These are phyloP conservation scores for Colletotrichum sp. DNA, from an alignment of 2,329 filamentous ascomycete species.

Conservation along the genomic window DNA sequence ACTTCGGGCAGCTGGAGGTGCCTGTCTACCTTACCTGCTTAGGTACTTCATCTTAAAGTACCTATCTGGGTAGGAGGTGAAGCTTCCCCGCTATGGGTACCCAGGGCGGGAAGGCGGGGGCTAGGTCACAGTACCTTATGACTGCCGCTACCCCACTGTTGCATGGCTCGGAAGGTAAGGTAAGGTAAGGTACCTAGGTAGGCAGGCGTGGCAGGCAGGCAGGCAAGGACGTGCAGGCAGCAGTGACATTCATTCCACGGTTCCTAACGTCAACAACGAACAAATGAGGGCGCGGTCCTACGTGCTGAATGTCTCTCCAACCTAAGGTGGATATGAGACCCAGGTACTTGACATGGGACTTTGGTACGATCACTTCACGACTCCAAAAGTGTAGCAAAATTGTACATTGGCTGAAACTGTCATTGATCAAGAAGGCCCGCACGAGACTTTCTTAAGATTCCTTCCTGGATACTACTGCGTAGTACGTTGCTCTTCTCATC, in stretches of 20 bases:
- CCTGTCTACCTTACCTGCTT: neutral
- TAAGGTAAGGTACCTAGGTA: neutral
- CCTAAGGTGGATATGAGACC: neutral
- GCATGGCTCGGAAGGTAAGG: neutral
- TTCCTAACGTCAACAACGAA: neutral
- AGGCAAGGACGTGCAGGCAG: neutral
- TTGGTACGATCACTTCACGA: neutral
- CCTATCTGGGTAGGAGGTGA: neutral
- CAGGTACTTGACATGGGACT: neutral
- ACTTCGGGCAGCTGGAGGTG: neutral
- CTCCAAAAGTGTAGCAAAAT: neutral
- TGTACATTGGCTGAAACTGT: neutral
- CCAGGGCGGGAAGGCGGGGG: neutral
- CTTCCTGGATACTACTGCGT: neutral
- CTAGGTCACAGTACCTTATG: neutral
- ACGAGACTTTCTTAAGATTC: neutral
- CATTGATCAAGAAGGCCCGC: neutral
- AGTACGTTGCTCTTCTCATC: neutral
- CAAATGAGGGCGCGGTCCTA: neutral
- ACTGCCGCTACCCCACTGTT: neutral
- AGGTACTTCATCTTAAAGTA: neutral
- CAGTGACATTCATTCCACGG: neutral
- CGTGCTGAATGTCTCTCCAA: neutral
- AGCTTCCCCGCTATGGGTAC: neutral
- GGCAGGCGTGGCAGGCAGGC: neutral